Evolutionary conservation across 108 stramenopile species (phyloP).

Genomic region (Skeletonema marinoi): DNA sequence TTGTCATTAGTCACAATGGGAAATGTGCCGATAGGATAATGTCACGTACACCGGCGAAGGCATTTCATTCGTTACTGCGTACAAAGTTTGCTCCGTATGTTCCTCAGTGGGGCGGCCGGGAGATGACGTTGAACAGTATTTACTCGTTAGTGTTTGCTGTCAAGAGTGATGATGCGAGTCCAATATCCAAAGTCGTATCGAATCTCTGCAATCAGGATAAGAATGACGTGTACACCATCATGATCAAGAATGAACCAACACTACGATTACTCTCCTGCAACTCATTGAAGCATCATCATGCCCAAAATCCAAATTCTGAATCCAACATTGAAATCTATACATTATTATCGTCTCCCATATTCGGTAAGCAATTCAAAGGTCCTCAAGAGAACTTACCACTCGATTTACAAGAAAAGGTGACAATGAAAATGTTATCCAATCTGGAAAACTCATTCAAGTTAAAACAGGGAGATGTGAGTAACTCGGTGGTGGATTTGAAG

Average conservation of each 20-base stretch:
- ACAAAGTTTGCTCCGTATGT: conserved; percentile 74
- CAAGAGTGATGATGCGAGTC: conserved; percentile 13
- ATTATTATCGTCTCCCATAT: conserved; percentile 71
- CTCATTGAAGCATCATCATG: conserved; percentile 61
- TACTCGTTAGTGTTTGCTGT: conserved; percentile 71
- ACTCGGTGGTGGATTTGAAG: conserved; percentile 47
- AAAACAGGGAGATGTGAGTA: conserved; percentile 1
- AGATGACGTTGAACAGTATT: conserved; percentile 84
- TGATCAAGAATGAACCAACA: conserved; percentile 68
- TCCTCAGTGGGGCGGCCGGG: conserved; percentile 64
- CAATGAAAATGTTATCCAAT: conserved; percentile 46
- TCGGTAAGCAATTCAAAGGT: conserved; percentile 78
- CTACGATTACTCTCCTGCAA: conserved; percentile 68
- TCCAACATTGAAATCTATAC: conserved; percentile 74
- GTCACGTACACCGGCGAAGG: conserved; percentile 77
- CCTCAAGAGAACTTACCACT: conserved; percentile 84
- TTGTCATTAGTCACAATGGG: conserved; percentile 89
- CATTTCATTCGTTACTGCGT: conserved; percentile 63
- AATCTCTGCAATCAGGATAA: conserved; percentile 17
- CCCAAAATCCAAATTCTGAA: conserved; percentile 16
- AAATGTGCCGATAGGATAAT: conserved; percentile 92
- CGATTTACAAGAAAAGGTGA: conserved; percentile 62
- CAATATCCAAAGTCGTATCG: conserved; percentile 24
- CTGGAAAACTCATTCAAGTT: conserved; percentile 53
- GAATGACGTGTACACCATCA: conserved; percentile 52